A percentile compares a stretch with the other conserved stretches of the same genome.
Conservation (phyloP, 2,329 filamentous ascomycete species). For the Aspergillus pseudoterreus region DNA sequence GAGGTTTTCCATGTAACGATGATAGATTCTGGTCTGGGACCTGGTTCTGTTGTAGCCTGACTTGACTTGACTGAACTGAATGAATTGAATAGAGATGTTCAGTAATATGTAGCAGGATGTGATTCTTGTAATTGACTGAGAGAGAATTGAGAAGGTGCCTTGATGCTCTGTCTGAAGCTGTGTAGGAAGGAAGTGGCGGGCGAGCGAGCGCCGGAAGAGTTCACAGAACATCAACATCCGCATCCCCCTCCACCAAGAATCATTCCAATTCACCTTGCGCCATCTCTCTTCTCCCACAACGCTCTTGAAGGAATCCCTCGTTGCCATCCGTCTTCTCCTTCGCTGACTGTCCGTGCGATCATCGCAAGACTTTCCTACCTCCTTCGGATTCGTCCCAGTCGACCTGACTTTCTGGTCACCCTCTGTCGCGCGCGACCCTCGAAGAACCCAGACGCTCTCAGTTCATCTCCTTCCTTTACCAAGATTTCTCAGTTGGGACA, state of each 20-base stretch:
- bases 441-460: slow-evolving; percentile 4
- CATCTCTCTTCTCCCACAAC: background rate
- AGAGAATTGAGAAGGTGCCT: background rate
- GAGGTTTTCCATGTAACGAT: background rate
- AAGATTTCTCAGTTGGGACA: background rate
- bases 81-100: too few relatives aligned
- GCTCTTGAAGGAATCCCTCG: background rate
- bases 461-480: background rate
- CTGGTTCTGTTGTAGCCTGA: too few relatives aligned
- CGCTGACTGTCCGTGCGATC: background rate
- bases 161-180: background rate
- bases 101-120: too few relatives aligned
- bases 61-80: too few relatives aligned
- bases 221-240: background rate
- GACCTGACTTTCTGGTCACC: slow-evolving; percentile 9
- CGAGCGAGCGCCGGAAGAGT: background rate
- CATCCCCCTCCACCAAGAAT: background rate
- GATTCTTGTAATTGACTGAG: too few relatives aligned
- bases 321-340: background rate
- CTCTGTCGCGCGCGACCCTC: slow-evolving; percentile 11
- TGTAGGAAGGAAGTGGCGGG: background rate
- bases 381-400: background rate
- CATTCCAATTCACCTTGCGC: slow-evolving; percentile 3
- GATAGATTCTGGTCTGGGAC: background rate
- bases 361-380: background rate